phyloP scores from a whole-genome alignment of 2,329 filamentous ascomycete genomes.

The Cercospora citrullina region DNA sequence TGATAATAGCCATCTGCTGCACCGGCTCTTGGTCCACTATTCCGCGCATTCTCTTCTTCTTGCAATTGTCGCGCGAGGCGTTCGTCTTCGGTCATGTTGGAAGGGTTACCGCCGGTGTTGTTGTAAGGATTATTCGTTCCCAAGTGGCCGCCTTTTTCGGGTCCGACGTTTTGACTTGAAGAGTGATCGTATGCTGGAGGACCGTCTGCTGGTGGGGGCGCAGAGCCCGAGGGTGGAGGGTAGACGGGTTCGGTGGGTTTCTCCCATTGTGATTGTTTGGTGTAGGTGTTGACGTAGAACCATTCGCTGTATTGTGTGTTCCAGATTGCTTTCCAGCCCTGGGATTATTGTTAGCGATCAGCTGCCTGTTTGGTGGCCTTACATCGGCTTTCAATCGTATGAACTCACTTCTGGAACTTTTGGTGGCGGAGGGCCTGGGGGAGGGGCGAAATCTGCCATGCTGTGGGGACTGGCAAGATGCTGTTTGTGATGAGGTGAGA shows the following conservation, averaged over 20 bases:
- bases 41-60: slow-evolving; percentile 73
- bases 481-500: background rate
- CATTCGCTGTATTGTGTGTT: slow-evolving; percentile 89
- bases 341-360: slow-evolving; percentile 43
- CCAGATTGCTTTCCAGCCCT: slow-evolving; percentile 83
- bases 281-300: slow-evolving; percentile 89
- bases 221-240: slow-evolving; percentile 47
- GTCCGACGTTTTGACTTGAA: slow-evolving; percentile 44
- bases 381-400: background rate
- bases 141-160: slow-evolving; percentile 49
- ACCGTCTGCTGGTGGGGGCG: slow-evolving; percentile 51
- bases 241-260: slow-evolving; percentile 70
- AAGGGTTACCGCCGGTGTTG: slow-evolving; percentile 24
- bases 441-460: slow-evolving; percentile 40
- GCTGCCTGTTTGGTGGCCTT: background rate
- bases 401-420: slow-evolving; percentile 25
- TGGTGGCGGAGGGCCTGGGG: slow-evolving; percentile 34
- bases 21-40: slow-evolving; percentile 31
- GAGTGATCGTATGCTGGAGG: slow-evolving; percentile 63
- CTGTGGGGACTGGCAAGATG: background rate
- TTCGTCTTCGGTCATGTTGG: slow-evolving; percentile 64
- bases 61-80: slow-evolving; percentile 74
- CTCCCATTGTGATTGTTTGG: slow-evolving; percentile 89
- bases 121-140: slow-evolving; percentile 72
- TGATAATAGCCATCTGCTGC: slow-evolving; percentile 53